Percentiles rank a stretch among this genome's conserved stretches.
Conservation (phyloP, 2,329 filamentous ascomycete genomes). For the Bipolaris victoriae region DNA sequence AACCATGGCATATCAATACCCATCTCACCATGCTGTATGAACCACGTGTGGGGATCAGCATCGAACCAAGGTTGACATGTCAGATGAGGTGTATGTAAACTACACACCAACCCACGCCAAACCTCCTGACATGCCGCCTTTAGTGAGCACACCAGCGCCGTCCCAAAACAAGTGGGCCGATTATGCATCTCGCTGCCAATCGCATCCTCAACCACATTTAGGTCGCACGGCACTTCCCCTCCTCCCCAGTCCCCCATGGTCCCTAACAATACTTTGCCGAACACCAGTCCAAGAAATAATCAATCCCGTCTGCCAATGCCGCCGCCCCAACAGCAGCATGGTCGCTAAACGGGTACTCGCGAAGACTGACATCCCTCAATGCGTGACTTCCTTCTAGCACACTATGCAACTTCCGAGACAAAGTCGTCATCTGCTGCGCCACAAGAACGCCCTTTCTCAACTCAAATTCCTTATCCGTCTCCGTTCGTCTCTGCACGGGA, state of each 20-base stretch:
- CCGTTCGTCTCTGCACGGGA: slow-evolving; percentile 32
- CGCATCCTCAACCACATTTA: not conserved
- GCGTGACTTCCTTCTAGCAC: slow-evolving; percentile 27
- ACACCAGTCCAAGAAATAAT: slow-evolving; percentile 44
- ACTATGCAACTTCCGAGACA: slow-evolving; percentile 32
- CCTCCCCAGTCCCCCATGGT: not conserved
- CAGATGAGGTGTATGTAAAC: not conserved
- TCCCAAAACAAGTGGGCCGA: slow-evolving; percentile 4
- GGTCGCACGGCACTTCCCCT: not conserved
- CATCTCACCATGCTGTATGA: not conserved
- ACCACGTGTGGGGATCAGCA: not conserved
- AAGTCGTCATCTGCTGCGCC: slow-evolving; percentile 31
- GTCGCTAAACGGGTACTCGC: slow-evolving; percentile 42
- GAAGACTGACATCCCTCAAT: slow-evolving; percentile 36
- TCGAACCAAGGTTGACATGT: not conserved
- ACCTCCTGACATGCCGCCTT: not conserved
- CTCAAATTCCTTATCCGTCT: slow-evolving; percentile 37
- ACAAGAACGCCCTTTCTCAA: slow-evolving; percentile 32
- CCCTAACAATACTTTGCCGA: slow-evolving; percentile 4
- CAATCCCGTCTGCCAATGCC: slow-evolving; percentile 40
- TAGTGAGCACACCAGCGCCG: not conserved
- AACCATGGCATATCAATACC: not conserved
- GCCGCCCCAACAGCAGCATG: slow-evolving; percentile 39
- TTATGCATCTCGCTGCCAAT: not conserved
- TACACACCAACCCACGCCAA: not conserved